Conservation (phyloP, 176 grass and related monocot species). For the Puccinellia tenuiflora region DNA sequence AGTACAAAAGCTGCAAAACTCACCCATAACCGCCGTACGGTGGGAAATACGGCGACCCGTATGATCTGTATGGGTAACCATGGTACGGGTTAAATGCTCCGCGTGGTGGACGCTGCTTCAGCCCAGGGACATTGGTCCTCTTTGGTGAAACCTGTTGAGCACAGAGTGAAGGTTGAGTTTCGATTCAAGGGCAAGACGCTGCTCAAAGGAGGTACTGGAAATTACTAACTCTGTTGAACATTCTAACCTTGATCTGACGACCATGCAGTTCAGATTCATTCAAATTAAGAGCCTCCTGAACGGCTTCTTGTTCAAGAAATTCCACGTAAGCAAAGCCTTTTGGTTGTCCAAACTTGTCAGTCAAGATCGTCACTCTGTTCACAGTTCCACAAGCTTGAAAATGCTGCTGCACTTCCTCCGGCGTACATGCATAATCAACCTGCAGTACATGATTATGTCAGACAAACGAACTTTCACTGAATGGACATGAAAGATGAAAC, state of each 20-base stretch:
- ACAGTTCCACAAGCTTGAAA: constrained; percentile 65
- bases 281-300: constrained; percentile 52
- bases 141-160: constrained; percentile 46
- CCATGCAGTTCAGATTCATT: constrained; percentile 68
- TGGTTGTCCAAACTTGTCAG: constrained; percentile 57
- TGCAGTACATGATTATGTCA: constrained; percentile 6
- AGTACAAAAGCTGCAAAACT: not conserved
- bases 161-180: not conserved
- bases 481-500: not conserved
- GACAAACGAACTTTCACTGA: not conserved
- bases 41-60: constrained; percentile 38
- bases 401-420: constrained; percentile 66
- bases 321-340: constrained; percentile 67
- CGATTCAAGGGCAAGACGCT: not conserved
- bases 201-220: not conserved
- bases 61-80: constrained; percentile 43
- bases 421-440: constrained; percentile 64
- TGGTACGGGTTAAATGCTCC: constrained; percentile 42
- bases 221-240: not conserved
- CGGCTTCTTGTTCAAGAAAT: constrained; percentile 56
- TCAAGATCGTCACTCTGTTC: constrained; percentile 58
- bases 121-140: constrained; percentile 63
- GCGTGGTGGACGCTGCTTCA: constrained; percentile 51
- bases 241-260: constrained; percentile 52
- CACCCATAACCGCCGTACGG: constrained; percentile 48